Conservation (phyloP, 2,329 filamentous ascomycete species). For the Macrophomina phaseolina region DNA sequence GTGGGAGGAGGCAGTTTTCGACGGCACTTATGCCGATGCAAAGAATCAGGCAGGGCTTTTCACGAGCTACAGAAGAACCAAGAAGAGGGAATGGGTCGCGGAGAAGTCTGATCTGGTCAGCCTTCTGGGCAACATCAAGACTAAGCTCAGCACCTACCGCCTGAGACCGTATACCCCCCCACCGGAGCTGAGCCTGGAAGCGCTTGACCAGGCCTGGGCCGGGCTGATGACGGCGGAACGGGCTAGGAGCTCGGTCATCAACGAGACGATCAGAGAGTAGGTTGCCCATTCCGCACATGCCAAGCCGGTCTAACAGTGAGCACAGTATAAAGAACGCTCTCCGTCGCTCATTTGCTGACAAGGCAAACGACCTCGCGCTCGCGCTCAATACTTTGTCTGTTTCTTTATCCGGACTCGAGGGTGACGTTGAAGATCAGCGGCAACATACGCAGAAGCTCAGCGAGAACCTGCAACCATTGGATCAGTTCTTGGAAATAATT, state of each 20-base stretch:
- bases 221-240: slow-evolving; percentile 83
- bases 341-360: slow-evolving; percentile 91
- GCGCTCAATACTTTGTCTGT: slow-evolving; percentile 93
- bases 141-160: slow-evolving; percentile 93
- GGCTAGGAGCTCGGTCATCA: slow-evolving; percentile 88
- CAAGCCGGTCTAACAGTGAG: slow-evolving; percentile 36
- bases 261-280: slow-evolving; percentile 95
- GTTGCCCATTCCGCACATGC: slow-evolving; percentile 34
- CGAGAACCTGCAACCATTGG: slow-evolving; percentile 84
- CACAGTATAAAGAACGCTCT: slow-evolving; percentile 89
- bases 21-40: slow-evolving; percentile 90
- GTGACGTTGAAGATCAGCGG: slow-evolving; percentile 93
- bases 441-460: slow-evolving; percentile 85
- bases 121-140: slow-evolving; percentile 96
- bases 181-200: slow-evolving; percentile 78
- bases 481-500: slow-evolving; percentile 88
- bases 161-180: slow-evolving; percentile 91
- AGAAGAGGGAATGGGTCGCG: slow-evolving; percentile 94
- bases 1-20: slow-evolving; percentile 83
- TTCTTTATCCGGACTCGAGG: slow-evolving; percentile 95
- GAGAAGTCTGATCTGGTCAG: slow-evolving; percentile 97
- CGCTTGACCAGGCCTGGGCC: slow-evolving; percentile 82
- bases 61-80: slow-evolving; percentile 84
- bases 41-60: slow-evolving; percentile 86
- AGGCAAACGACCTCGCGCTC: slow-evolving; percentile 96